Conservation (phyloP, 2,329 filamentous ascomycete genomes). For the Neurospora sp. region DNA sequence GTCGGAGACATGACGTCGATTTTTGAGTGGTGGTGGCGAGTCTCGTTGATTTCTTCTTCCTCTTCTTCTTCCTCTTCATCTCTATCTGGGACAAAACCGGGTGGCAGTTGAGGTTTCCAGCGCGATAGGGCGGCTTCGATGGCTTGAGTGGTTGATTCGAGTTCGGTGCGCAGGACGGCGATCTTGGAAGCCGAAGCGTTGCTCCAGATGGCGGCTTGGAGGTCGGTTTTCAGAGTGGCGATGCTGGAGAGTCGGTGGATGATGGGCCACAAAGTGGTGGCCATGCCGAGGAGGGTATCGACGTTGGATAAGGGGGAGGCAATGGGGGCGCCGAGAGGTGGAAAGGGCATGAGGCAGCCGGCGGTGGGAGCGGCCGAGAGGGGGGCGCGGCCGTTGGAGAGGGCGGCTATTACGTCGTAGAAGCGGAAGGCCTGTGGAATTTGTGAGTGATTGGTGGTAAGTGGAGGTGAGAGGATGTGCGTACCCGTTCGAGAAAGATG, state of each 20-base stretch:
- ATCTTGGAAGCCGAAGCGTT: conserved; percentile 33
- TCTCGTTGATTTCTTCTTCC: neutral
- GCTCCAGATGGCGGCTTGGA: conserved; percentile 34
- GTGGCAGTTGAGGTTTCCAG: conserved; percentile 45
- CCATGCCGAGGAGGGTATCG: conserved; percentile 51
- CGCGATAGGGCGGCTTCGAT: conserved; percentile 45
- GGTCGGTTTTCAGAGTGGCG: conserved; percentile 39
- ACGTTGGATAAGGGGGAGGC: conserved; percentile 41
- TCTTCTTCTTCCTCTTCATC: conserved; percentile 3
- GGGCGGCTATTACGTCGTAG: conserved; percentile 54
- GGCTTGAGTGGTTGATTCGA: conserved; percentile 40
- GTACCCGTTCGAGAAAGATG: conserved; percentile 49
- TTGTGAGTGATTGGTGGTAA: neutral
- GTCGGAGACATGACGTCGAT: conserved; percentile 12
- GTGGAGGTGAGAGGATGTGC: conserved; percentile 9
- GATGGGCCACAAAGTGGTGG: conserved; percentile 53
- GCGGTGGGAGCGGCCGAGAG: conserved; percentile 40
- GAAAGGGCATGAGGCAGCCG: conserved; percentile 35
- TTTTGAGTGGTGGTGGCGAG: neutral
- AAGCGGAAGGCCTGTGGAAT: conserved; percentile 48
- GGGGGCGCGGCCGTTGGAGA: conserved; percentile 50
- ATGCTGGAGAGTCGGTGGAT: conserved; percentile 52
- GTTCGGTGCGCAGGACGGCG: conserved; percentile 38
- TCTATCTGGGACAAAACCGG: conserved; percentile 24
- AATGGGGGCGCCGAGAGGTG: conserved; percentile 34